Conservation (phyloP, 1,284 basidiomycete species). For the Trichosporon sp. region DNA sequence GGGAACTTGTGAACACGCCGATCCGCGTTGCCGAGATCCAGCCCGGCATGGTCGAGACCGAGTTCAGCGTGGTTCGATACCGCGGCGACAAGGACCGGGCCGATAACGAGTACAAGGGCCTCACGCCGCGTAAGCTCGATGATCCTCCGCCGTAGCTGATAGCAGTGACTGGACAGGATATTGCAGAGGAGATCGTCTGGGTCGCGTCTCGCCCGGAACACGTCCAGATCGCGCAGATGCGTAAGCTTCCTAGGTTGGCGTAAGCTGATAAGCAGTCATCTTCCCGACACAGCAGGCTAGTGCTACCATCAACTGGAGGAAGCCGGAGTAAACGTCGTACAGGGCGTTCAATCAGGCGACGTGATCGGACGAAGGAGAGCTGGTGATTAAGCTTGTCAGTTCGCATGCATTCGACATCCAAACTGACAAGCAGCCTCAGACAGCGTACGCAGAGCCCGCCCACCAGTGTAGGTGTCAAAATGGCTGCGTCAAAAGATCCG, state of each 20-base stretch:
- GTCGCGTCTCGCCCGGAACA: conserved; percentile 40
- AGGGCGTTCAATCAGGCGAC: too few species aligned
- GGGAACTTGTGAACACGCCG: conserved; percentile 84
- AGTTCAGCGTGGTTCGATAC: conserved; percentile 84
- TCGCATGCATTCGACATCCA: too few species aligned
- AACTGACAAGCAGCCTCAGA: too few species aligned
- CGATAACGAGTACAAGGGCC: conserved; percentile 83
- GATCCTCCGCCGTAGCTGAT: not conserved
- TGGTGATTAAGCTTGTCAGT: too few species aligned
- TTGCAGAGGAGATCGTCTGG: conserved; percentile 95
- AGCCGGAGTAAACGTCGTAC: conserved; percentile 15
- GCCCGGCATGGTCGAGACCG: conserved; percentile 62
- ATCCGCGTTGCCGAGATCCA: conserved; percentile 90
- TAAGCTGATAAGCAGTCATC: conserved; percentile 37
- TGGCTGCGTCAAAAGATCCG: too few species aligned
- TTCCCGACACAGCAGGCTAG: conserved; percentile 50
- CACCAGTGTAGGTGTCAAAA: too few species aligned
- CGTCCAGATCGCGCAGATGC: conserved; percentile 36
- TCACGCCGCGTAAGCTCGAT: conserved; percentile 58
- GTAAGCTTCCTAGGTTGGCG: conserved; percentile 31
- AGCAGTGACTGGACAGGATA: conserved; percentile 66
- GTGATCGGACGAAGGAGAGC: too few species aligned
- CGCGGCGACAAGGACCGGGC: conserved; percentile 78
- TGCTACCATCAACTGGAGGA: conserved; percentile 44
- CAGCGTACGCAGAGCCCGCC: too few species aligned